A percentile compares a stretch with the other conserved stretches of the same genome.
Evolutionary conservation across 139 green algal genomes (phyloP).

Genomic region (Chara braunii): DNA sequence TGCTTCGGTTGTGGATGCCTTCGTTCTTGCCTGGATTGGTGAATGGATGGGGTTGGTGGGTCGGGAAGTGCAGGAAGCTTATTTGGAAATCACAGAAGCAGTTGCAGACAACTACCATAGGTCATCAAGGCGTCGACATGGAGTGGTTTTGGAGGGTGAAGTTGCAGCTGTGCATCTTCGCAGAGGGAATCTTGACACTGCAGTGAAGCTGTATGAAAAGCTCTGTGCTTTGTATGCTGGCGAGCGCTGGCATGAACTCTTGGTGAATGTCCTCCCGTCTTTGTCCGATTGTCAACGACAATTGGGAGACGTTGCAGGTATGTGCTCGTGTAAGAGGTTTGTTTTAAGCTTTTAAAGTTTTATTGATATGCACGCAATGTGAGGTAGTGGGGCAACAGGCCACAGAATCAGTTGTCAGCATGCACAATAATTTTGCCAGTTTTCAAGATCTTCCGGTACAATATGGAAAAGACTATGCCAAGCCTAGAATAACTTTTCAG

Average conservation of each 20-base stretch:
- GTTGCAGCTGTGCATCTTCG: conserved; percentile 5
- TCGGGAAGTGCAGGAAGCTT: neutral
- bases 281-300: conserved; percentile 20
- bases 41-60: too few species aligned
- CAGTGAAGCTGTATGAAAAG: conserved; percentile 31
- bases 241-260: conserved; percentile 31
- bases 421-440: too few species aligned
- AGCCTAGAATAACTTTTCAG: too few species aligned
- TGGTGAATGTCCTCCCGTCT: conserved; percentile 20
- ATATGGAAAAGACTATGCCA: too few species aligned
- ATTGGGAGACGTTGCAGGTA: conserved; percentile 26
- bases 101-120: neutral
- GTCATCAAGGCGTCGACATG: conserved; percentile 2
- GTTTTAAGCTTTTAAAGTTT: too few species aligned
- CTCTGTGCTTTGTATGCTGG: conserved; percentile 19
- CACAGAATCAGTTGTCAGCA: too few species aligned
- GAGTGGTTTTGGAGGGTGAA: conserved; percentile 21
- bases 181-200: neutral
- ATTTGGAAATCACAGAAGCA: neutral
- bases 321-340: too few species aligned
- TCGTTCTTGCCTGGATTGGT: too few species aligned
- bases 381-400: too few species aligned
- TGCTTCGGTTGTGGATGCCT: too few species aligned
- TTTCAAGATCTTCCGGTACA: too few species aligned
- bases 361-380: too few species aligned